A percentile compares a stretch with the other conserved stretches of the same genome.
Conservation (phyloP, 768 basidiomycete species). For the Coprinellus aureogranulatus region DNA sequence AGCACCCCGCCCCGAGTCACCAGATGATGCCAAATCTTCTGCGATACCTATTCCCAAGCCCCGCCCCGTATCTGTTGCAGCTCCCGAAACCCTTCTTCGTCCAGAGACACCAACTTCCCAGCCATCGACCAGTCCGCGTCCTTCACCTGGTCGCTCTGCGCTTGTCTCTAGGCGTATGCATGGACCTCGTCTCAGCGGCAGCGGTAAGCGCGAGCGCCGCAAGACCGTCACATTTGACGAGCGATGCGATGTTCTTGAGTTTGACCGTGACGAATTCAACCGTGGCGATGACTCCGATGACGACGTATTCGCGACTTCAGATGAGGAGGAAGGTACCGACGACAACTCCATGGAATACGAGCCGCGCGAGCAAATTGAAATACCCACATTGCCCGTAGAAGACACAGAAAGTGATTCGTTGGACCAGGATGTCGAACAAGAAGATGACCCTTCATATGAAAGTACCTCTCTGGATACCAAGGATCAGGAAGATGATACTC, state of each 20-base stretch:
- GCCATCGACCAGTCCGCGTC: constrained; percentile 21
- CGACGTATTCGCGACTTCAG: constrained; percentile 20
- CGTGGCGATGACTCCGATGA: constrained; percentile 40
- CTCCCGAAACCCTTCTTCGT: constrained; percentile 18
- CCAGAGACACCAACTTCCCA: constrained; percentile 18
- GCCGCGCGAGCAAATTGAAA: constrained; percentile 25
- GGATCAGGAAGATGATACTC: constrained; percentile 35
- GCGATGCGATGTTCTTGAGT: constrained; percentile 79
- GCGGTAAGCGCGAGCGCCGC: constrained; percentile 50
- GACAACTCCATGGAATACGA: not conserved
- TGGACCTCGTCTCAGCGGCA: constrained; percentile 65
- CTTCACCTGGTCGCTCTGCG: constrained; percentile 62
- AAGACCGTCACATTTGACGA: constrained; percentile 83
- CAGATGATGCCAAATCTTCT: constrained; percentile 30
- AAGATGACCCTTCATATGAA: constrained; percentile 37
- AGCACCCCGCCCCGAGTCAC: constrained; percentile 20
- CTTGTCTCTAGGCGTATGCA: constrained; percentile 72
- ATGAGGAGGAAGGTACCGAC: constrained; percentile 18
- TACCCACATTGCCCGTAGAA: constrained; percentile 6
- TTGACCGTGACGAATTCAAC: constrained; percentile 76
- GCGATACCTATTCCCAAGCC: constrained; percentile 4
- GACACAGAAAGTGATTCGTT: constrained; percentile 6
- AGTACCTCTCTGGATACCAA: constrained; percentile 42
- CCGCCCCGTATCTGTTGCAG: not conserved
- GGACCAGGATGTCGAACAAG: constrained; percentile 36